Evolutionary conservation across 192 early-diverging fungal genomes (phyloP).

Genomic region (Mortierella hygrophila): DNA sequence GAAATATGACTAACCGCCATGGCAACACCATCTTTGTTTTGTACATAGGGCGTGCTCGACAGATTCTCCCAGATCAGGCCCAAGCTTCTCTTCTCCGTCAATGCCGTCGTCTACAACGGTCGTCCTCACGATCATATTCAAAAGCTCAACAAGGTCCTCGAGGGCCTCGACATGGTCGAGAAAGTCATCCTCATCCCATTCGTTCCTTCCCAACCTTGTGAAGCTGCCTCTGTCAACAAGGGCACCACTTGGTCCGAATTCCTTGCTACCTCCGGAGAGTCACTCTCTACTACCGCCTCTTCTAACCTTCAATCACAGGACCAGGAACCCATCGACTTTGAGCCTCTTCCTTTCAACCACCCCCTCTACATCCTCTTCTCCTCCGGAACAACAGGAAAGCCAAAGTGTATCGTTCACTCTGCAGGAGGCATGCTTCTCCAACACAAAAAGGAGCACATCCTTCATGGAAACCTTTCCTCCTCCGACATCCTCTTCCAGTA

Average conservation of each 20-base stretch:
- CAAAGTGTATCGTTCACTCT: conserved; percentile 97
- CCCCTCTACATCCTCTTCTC: conserved; percentile 93
- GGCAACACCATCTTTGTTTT: not conserved
- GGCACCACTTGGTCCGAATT: conserved; percentile 44
- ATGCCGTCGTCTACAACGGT: conserved; percentile 94
- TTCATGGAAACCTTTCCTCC: conserved; percentile 82
- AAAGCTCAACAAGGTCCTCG: conserved; percentile 81
- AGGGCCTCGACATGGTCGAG: conserved; percentile 75
- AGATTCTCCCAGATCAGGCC: conserved; percentile 94
- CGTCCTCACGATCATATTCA: conserved; percentile 82
- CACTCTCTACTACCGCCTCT: conserved; percentile 45
- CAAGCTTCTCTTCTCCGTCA: conserved; percentile 90
- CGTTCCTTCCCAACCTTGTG: conserved; percentile 45
- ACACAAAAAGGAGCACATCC: conserved; percentile 93
- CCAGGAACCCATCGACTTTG: conserved; percentile 71
- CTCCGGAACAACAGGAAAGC: conserved; percentile 95
- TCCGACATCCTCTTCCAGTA: conserved; percentile 93
- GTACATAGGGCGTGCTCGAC: conserved; percentile 84
- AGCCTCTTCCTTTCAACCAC: conserved; percentile 91
- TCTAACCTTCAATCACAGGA: conserved; percentile 54
- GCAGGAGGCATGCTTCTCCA: conserved; percentile 93
- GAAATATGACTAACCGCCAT: not conserved
- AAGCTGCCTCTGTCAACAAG: conserved; percentile 38
- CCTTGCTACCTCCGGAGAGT: conserved; percentile 39
- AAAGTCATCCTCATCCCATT: conserved; percentile 88